Conservation (phyloP, 176 grass and related monocot species). For the Areca catechu region DNA sequence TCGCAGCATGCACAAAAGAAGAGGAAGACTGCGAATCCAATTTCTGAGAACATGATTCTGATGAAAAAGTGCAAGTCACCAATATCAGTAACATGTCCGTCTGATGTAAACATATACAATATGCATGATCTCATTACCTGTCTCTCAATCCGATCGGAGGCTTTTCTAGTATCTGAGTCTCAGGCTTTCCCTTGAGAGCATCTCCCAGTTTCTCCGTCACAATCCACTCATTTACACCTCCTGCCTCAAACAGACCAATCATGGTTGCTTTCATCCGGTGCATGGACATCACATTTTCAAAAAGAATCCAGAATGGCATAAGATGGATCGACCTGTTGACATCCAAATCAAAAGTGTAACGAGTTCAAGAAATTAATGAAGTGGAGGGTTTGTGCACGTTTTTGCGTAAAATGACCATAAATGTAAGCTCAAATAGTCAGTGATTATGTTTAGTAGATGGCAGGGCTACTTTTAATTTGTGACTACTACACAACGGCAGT, state of each 20-base stretch:
- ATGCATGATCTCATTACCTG: conserved; percentile 34
- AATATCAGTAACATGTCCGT: no score
- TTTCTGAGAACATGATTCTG: conserved; percentile 61
- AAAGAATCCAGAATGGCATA: conserved; percentile 95
- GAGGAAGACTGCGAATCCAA: conserved; percentile 53
- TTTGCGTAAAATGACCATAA: no score
- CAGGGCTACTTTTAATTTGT: no score
- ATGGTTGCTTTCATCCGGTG: conserved; percentile 75
- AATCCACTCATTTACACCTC: conserved; percentile 82
- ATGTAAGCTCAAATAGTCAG: neutral
- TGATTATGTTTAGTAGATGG: no score
- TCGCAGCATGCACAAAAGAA: conserved; percentile 65
- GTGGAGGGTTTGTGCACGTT: neutral
- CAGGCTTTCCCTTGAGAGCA: conserved; percentile 19
- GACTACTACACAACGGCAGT: no score
- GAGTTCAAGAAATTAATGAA: neutral
- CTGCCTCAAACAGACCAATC: conserved; percentile 76
- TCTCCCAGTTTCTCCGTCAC: conserved; percentile 88
- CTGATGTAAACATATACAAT: no score
- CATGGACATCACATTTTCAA: conserved; percentile 97
- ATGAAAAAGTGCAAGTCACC: neutral
- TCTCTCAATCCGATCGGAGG: conserved; percentile 43
- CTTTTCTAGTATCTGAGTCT: conserved; percentile 49
- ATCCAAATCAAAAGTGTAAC: neutral
- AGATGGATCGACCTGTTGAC: conserved; percentile 56